Evolutionary conservation across 768 basidiomycete genomes (phyloP).

Genomic region (Rhodocollybia butyracea): DNA sequence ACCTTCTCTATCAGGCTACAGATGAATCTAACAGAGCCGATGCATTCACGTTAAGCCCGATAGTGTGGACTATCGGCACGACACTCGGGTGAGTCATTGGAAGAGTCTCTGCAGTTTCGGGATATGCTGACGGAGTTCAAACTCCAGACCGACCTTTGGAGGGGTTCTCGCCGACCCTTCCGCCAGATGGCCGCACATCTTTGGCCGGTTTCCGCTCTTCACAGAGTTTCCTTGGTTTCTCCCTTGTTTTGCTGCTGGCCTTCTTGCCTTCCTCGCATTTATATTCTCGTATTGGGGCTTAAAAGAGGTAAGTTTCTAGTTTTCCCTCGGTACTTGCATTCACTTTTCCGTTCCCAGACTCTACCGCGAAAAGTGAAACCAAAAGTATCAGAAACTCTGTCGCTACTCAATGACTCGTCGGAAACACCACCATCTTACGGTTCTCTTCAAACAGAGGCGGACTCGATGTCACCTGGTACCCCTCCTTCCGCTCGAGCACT

Average conservation of each 20-base stretch:
- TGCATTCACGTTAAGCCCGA: conserved; percentile 24
- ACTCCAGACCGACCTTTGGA: conserved; percentile 24
- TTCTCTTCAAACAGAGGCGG: background rate
- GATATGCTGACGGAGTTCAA: background rate
- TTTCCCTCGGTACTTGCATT: background rate
- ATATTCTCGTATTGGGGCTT: conserved; percentile 18
- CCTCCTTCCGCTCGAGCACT: conserved; percentile 15
- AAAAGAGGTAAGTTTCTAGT: conserved; percentile 22
- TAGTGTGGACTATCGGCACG: conserved; percentile 25
- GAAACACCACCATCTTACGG: background rate
- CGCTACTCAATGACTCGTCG: background rate
- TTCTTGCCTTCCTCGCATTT: conserved; percentile 19
- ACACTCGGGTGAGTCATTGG: conserved; percentile 19
- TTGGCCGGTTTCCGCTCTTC: conserved; percentile 22
- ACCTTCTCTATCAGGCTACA: conserved; percentile 18
- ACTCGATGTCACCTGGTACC: background rate
- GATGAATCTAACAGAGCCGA: conserved; percentile 25
- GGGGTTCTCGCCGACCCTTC: conserved; percentile 29
- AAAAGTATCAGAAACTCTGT: background rate
- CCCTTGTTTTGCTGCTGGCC: conserved; percentile 27
- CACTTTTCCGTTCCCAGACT: background rate
- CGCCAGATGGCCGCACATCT: conserved; percentile 21
- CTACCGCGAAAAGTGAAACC: background rate
- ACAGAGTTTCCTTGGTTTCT: conserved; percentile 32
- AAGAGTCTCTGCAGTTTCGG: background rate